Evolutionary conservation across 306 rosid genomes (phyloP).

Genomic region (Cicer cuneatum): DNA sequence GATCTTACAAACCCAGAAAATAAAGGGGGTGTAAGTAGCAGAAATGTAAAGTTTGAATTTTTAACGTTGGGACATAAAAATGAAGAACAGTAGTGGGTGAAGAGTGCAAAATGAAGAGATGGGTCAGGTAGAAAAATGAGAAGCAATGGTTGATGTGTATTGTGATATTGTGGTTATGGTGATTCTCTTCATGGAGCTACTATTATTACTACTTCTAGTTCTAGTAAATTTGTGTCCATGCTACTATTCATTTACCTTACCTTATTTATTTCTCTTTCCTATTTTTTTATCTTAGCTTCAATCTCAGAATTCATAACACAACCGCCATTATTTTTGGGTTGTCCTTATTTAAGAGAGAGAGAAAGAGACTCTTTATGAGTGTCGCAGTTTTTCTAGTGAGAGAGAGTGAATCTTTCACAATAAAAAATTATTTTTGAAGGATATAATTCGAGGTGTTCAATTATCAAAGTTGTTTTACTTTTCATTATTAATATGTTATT

Average conservation of each 20-base stretch:
- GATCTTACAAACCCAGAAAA: conserved; percentile 61
- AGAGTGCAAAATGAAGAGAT: no score
- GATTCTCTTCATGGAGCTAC: conserved; percentile 38
- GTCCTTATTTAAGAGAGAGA: conserved; percentile 64
- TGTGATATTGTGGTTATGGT: conserved; percentile 45
- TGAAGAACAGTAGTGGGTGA: background rate
- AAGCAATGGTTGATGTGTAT: conserved; percentile 29
- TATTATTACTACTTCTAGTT: conserved; percentile 39
- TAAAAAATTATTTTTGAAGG: no score
- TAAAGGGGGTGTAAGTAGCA: conserved; percentile 1
- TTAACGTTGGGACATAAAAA: background rate
- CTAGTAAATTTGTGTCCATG: conserved; percentile 47
- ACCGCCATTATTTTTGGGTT: conserved; percentile 76
- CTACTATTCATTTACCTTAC: conserved; percentile 58
- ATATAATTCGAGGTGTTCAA: no score
- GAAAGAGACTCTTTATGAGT: conserved; percentile 48
- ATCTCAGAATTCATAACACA: conserved; percentile 65
- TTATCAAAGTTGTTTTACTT: no score
- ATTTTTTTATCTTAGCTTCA: conserved; percentile 37
- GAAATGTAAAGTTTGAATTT: background rate
- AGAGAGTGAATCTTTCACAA: background rate
- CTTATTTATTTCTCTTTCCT: conserved; percentile 34
- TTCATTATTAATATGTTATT: no score
- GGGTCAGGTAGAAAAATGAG: conserved; percentile 51
- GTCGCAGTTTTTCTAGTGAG: conserved; percentile 53